These are phyloP conservation scores for Eutrema salsugineum DNA, from an alignment of 441 rosid species.

Conservation along the genomic window DNA sequence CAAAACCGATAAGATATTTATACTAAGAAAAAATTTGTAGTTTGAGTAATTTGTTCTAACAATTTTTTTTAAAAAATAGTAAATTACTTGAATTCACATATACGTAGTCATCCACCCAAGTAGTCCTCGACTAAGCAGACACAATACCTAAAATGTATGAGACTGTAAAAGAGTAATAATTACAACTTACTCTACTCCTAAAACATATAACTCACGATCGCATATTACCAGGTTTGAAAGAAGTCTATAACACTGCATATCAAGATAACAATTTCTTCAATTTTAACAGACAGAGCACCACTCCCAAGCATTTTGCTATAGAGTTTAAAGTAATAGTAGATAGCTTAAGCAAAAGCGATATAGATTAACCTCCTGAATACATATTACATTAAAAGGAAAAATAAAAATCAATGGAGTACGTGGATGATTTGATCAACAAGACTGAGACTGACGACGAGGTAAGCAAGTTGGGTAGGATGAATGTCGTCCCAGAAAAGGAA, in stretches of 20 bases:
- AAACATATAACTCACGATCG: neutral
- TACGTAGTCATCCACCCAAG: neutral
- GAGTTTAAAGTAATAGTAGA: neutral
- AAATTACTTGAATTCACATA: neutral
- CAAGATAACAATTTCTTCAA: no score
- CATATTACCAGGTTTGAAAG: no score
- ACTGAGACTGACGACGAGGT: constrained; percentile 23
- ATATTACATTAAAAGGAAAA: neutral
- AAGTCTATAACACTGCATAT: no score
- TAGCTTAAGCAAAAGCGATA: neutral
- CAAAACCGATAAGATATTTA: neutral
- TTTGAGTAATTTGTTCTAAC: neutral
- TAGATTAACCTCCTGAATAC: neutral
- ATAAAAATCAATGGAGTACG: neutral
- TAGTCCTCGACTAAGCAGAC: neutral
- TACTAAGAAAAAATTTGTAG: neutral
- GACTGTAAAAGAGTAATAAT: neutral
- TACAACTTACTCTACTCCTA: neutral
- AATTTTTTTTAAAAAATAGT: neutral
- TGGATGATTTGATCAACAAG: constrained; percentile 26
- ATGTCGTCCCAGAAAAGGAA: constrained; percentile 24
- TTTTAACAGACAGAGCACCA: neutral
- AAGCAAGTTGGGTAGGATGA: constrained; percentile 24
- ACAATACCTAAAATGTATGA: neutral
- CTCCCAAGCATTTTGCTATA: neutral